A percentile compares a stretch with the other conserved stretches of the same genome.
Conservation (phyloP, 352 stramenopile species). For the Detonula confervacea region DNA sequence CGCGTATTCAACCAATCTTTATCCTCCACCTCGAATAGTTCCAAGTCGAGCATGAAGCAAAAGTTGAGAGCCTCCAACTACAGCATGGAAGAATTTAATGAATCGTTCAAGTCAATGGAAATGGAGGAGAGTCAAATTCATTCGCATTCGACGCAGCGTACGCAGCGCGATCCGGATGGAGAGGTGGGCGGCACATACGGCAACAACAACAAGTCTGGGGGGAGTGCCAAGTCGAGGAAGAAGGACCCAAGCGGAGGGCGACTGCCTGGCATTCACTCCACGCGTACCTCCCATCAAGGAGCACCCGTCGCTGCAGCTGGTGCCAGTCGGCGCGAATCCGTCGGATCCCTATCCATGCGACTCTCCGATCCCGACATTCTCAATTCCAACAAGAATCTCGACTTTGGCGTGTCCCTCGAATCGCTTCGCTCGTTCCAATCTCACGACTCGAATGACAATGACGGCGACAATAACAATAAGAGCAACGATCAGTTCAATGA, state of each 20-base stretch:
- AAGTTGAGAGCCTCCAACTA: constrained; percentile 15
- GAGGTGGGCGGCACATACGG: neutral
- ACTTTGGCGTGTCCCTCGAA: constrained; percentile 41
- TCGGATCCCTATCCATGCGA: constrained; percentile 1
- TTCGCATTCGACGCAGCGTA: neutral
- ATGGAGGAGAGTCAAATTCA: constrained; percentile 37
- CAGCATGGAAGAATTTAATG: constrained; percentile 45
- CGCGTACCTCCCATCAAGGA: neutral
- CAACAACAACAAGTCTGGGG: no score
- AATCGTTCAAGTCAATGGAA: constrained; percentile 56
- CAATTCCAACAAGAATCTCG: constrained; percentile 2
- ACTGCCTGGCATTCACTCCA: neutral
- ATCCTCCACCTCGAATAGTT: constrained; percentile 4
- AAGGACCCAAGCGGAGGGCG: constrained; percentile 7
- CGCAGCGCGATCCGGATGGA: constrained; percentile 9
- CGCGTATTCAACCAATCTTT: constrained; percentile 18
- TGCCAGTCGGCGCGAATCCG: neutral
- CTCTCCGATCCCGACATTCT: constrained; percentile 32
- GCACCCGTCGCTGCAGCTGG: neutral
- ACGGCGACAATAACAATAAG: no score
- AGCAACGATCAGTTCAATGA: no score
- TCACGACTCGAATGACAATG: no score
- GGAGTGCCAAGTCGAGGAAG: no score
- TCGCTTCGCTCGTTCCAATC: constrained; percentile 42
- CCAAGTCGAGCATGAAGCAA: neutral